phyloP scores from a whole-genome alignment of 2,329 filamentous ascomycete species.

The Penicillium palitans region DNA sequence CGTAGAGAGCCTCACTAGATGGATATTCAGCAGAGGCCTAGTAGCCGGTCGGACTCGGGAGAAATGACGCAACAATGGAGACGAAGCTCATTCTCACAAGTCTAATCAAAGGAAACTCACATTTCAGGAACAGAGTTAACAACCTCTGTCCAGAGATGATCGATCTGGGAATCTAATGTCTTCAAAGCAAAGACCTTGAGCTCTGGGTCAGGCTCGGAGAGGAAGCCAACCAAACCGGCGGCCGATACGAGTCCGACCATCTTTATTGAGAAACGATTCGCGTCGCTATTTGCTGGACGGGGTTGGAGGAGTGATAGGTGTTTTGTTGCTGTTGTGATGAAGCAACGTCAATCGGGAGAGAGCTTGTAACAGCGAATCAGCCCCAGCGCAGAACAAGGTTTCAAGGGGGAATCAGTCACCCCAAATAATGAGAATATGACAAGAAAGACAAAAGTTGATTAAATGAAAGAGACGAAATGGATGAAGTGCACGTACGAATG shows the following conservation, averaged over 20 bases:
- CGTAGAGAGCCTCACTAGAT: constrained; percentile 87
- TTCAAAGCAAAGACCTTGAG: constrained; percentile 94
- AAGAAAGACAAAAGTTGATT: constrained; percentile 13
- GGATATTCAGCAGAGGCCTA: constrained; percentile 16
- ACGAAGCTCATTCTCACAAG: neutral
- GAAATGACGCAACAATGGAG: constrained; percentile 5
- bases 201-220: constrained; percentile 90
- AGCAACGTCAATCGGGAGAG: constrained; percentile 34
- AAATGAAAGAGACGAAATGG: constrained; percentile 23
- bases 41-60: constrained; percentile 5
- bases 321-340: constrained; percentile 32
- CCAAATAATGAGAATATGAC: constrained; percentile 7
- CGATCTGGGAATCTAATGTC: constrained; percentile 93
- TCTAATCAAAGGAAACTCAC: constrained; percentile 55
- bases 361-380: constrained; percentile 29
- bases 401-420: constrained; percentile 6
- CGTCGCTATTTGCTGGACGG: constrained; percentile 11
- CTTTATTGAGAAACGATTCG: constrained; percentile 30
- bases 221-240: constrained; percentile 89
- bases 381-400: constrained; percentile 16
- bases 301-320: constrained; percentile 16
- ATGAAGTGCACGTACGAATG: constrained; percentile 25
- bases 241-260: constrained; percentile 96
- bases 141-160: constrained; percentile 96
- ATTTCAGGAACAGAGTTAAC: constrained; percentile 90